phyloP scores from a whole-genome alignment of 768 basidiomycete genomes.

The Grammothele lineata region DNA sequence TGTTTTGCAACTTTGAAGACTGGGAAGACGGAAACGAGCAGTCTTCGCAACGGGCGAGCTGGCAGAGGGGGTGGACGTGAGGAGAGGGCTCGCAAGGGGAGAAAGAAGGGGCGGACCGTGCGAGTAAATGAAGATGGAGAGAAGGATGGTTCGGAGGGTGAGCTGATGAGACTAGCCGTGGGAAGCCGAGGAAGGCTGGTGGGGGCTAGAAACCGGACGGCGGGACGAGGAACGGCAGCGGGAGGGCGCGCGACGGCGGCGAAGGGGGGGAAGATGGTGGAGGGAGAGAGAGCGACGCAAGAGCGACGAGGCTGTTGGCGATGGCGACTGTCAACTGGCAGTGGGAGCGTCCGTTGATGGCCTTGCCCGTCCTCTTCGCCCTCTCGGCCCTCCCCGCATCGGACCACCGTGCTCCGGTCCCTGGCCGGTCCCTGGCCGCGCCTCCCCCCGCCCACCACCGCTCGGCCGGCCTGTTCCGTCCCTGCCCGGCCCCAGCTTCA shows the following conservation, averaged over 20 bases:
- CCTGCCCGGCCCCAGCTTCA: too few relatives aligned
- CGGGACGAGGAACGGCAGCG: background rate
- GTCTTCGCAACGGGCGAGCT: too few relatives aligned
- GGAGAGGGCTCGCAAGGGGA: background rate
- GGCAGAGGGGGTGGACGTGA: background rate
- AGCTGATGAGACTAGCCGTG: too few relatives aligned
- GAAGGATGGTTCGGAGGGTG: conserved; percentile 9
- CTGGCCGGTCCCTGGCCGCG: too few relatives aligned
- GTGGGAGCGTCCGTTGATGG: conserved; percentile 2
- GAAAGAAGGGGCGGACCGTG: conserved; percentile 10
- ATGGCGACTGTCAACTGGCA: too few relatives aligned
- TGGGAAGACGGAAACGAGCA: too few relatives aligned
- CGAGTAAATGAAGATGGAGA: conserved; percentile 7
- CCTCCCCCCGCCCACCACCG: too few relatives aligned
- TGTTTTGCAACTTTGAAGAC: conserved; percentile 14
- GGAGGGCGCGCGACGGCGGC: background rate
- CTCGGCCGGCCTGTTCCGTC: too few relatives aligned
- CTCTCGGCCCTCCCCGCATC: too few relatives aligned
- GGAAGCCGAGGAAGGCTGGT: conserved; percentile 12
- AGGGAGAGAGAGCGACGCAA: conserved; percentile 11
- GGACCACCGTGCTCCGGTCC: too few relatives aligned
- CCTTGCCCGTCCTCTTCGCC: conserved; percentile 3
- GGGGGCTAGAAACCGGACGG: conserved; percentile 3
- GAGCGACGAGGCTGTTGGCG: conserved; percentile 14
- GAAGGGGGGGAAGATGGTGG: conserved; percentile 8